These are phyloP conservation scores for Petunia secreta DNA, from an alignment of 257 asterid species.

Conservation along the genomic window DNA sequence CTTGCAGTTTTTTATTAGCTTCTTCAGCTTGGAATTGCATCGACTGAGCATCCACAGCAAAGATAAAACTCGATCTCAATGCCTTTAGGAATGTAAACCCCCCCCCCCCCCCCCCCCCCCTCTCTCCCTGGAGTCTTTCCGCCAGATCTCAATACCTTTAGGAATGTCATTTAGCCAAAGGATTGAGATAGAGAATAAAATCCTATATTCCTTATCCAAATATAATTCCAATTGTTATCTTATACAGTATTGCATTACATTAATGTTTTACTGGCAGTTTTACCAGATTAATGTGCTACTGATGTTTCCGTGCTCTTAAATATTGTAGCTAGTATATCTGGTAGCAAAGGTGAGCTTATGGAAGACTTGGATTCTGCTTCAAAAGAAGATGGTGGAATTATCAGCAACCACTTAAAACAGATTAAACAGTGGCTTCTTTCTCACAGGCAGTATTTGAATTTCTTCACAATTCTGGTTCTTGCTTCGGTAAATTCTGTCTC, in stretches of 20 bases:
- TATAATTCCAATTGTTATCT: conserved; percentile 5
- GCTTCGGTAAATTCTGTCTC: conserved; percentile 63
- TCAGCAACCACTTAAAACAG: conserved; percentile 49
- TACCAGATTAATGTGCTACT: neutral
- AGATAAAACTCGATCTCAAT: conserved; percentile 8
- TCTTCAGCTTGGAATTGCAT: neutral
- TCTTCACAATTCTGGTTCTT: conserved; percentile 69
- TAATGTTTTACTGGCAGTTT: neutral
- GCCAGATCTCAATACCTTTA: neutral
- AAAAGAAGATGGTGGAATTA: conserved; percentile 43
- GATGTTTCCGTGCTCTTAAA: conserved; percentile 2
- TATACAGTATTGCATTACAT: neutral
- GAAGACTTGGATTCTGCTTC: conserved; percentile 65
- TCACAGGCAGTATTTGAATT: conserved; percentile 71
- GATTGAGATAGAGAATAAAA: neutral
- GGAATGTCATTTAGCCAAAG: neutral
- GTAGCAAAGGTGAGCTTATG: conserved; percentile 58
- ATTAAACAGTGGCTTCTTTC: conserved; percentile 69
- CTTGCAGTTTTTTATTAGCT: neutral
- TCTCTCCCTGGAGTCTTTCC: conserved; percentile 11
- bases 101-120: no score
- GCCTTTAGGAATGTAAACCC: no score
- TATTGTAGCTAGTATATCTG: conserved; percentile 63
- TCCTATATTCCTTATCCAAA: neutral
- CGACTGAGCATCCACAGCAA: neutral